Conservation (phyloP, 345 rosid genomes). For the Microthlaspi erraticum region DNA sequence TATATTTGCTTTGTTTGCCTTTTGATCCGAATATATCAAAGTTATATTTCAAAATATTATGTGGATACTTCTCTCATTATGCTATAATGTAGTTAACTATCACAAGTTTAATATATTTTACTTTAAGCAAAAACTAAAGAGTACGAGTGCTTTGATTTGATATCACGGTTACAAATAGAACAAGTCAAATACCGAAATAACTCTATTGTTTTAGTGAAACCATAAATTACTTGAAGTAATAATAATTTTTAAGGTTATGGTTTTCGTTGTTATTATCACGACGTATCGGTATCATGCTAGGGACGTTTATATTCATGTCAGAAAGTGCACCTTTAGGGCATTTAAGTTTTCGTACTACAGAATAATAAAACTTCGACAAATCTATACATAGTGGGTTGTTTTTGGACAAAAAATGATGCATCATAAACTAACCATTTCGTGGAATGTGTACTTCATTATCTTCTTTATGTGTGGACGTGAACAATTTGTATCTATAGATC, state of each 20-base stretch:
- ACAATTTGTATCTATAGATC: background rate
- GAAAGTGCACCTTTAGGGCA: background rate
- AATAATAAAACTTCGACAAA: background rate
- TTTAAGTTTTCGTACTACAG: background rate
- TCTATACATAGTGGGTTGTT: background rate
- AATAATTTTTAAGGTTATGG: background rate
- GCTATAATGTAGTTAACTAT: background rate
- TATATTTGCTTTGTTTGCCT: background rate
- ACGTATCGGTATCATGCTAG: background rate
- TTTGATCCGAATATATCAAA: background rate
- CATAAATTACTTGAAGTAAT: background rate
- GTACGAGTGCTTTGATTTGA: background rate
- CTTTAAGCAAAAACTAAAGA: background rate
- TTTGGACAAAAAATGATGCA: background rate
- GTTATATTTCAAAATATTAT: background rate
- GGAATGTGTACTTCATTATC: no score
- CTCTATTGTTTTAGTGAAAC: background rate
- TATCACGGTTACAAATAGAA: background rate
- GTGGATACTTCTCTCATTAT: background rate
- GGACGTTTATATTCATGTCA: background rate
- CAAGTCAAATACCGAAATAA: background rate
- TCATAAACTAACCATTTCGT: background rate
- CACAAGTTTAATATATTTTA: background rate
- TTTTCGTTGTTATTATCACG: background rate
- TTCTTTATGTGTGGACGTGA: no score